A percentile compares a stretch with the other conserved stretches of the same genome.
Conservation (phyloP, 1,139 yeast species). For the Lipomyces yarrowii region DNA sequence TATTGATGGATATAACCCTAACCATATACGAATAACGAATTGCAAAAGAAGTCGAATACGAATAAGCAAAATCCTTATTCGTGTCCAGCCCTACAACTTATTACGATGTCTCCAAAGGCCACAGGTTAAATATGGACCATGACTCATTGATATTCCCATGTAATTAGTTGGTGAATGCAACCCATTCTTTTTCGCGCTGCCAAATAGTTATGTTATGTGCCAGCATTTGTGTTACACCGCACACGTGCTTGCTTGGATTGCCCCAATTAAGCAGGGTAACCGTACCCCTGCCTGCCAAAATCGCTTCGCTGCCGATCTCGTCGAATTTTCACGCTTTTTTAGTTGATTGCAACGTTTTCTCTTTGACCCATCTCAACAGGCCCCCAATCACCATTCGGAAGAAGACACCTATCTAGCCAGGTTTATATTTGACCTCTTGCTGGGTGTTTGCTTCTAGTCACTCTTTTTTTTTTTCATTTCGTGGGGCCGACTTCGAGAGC, state of each 20-base stretch:
- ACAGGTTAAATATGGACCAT: no score
- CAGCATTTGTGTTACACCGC: neutral
- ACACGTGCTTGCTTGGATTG: neutral
- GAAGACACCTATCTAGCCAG: neutral
- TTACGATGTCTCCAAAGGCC: no score
- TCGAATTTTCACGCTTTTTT: neutral
- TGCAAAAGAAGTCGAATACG: no score
- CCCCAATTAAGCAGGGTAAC: neutral
- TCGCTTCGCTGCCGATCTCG: neutral
- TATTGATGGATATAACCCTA: no score
- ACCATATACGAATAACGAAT: no score
- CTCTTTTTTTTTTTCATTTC: neutral
- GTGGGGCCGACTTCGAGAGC: neutral
- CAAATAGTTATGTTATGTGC: neutral
- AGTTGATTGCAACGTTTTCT: neutral
- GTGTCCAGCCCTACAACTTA: no score
- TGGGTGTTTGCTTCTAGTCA: neutral
- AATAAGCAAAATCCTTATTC: no score
- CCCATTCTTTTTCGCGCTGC: neutral
- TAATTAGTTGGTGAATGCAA: no score
- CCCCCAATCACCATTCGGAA: neutral
- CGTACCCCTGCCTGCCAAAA: neutral
- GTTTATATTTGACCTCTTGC: neutral
- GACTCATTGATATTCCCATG: no score
- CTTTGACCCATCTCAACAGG: neutral